phyloP scores from a whole-genome alignment of 2,329 filamentous ascomycete species.

The Aureobasidium sp. region DNA sequence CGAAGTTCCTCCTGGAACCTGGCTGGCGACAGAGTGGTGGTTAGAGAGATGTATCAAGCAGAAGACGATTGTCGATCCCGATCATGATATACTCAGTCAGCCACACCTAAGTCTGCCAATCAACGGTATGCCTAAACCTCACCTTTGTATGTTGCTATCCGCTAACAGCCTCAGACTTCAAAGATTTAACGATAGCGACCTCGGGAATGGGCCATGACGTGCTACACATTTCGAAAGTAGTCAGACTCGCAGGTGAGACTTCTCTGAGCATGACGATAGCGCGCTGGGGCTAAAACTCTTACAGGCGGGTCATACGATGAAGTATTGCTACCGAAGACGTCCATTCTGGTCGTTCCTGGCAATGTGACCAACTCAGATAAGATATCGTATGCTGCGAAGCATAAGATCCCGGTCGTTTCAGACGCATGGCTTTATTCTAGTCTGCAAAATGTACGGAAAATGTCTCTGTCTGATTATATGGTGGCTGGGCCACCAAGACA shows the following conservation, averaged over 20 bases:
- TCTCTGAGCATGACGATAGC: not conserved
- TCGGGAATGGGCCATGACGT: slow-evolving; percentile 83
- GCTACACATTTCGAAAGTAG: slow-evolving; percentile 69
- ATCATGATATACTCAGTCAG: slow-evolving; percentile 61
- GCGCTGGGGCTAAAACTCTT: not conserved
- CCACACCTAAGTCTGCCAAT: slow-evolving; percentile 47
- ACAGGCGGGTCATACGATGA: slow-evolving; percentile 71
- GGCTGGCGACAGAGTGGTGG: slow-evolving; percentile 79
- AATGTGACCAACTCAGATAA: slow-evolving; percentile 58
- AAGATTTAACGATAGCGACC: slow-evolving; percentile 63
- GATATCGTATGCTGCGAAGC: slow-evolving; percentile 63
- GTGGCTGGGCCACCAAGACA: not conserved
- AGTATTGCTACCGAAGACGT: slow-evolving; percentile 60
- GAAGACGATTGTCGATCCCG: slow-evolving; percentile 61
- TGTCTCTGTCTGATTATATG: not conserved
- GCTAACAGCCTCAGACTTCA: slow-evolving; percentile 44
- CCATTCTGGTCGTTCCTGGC: slow-evolving; percentile 59
- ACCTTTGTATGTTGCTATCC: not conserved
- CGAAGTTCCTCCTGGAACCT: slow-evolving; percentile 21
- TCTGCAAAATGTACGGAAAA: not conserved
- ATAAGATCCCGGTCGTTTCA: slow-evolving; percentile 71
- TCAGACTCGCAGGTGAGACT: slow-evolving; percentile 57
- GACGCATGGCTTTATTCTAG: slow-evolving; percentile 64
- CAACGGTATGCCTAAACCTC: not conserved
- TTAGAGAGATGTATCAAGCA: slow-evolving; percentile 78